Base-by-base conservation (phyloP, 345 rosid species). In the Garcia nutans region DNA sequence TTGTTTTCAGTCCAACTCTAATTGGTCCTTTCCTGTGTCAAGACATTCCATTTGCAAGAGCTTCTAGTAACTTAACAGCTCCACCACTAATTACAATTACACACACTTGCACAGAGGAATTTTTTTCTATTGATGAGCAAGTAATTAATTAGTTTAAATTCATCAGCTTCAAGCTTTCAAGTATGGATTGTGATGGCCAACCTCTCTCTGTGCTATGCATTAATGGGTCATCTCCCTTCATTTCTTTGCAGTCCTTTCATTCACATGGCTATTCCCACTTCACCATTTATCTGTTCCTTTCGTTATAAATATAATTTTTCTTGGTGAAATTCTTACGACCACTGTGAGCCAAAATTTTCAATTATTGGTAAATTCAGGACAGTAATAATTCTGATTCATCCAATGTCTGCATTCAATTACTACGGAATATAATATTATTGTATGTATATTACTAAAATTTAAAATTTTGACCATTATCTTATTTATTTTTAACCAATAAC, bases 1-100 rank as follows among this genome's bases (percentile, higher is more conserved):
- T 72, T 68, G 65, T 13, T 68, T 20, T 63, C 72, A 52, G 8
- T 60, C 74, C 65, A 66, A 37, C 71, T 28, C 24, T 37, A 65
- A 52, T 72, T 75, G 76, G 81, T 84, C 77, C 81, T 76, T 74
- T 77, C 73, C n/a, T n/a, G n/a, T n/a, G n/a, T n/a, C n/a, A 41
- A 58, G 71, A 75, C 84, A 80, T 85, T 78, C 82, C 77, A 41
- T 72, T 54, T 69, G 24, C 28, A 52, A 50, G 17, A 68, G 26
- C 17, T 60, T 62, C 56, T 24, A 73, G 77, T n/a, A n/a, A n/a
- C n/a, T n/a, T n/a, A n/a, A n/a, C n/a, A n/a, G n/a, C n/a, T n/a
- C n/a, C 37, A 37, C 54, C 54, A 74, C 17, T 74, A 22, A 37
- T 41, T 37, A 44, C 66, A 37, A 54, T 72, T 28, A 28, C n/a